Evolutionary conservation across 148 eudicot species (phyloP).

Genomic region (Linanthus parryae): DNA sequence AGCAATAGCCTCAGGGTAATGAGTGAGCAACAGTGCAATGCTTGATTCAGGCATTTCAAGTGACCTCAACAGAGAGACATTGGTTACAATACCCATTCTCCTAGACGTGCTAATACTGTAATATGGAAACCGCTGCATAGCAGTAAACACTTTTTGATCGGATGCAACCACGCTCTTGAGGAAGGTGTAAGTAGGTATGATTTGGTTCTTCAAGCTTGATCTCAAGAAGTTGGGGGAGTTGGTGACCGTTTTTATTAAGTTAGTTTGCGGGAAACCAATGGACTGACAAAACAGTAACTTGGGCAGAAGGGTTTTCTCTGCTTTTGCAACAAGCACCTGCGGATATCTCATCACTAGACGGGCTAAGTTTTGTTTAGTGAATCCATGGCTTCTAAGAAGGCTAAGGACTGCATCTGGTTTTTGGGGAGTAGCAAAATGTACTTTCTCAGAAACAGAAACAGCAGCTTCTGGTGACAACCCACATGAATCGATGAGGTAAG

Average conservation of each 20-base stretch:
- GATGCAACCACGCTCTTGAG: background rate
- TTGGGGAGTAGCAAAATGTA: background rate
- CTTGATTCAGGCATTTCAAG: background rate
- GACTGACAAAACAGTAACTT: background rate
- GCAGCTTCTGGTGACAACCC: constrained; percentile 6
- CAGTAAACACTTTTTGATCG: background rate
- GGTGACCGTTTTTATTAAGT: background rate
- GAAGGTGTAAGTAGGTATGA: background rate
- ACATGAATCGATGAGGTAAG: constrained; percentile 6
- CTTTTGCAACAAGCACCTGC: background rate
- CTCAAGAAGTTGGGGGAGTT: background rate
- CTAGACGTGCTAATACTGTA: background rate
- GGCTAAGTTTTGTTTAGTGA: background rate
- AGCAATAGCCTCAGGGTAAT: background rate
- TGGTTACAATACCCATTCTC: background rate
- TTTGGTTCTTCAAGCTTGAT: background rate
- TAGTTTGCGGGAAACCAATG: background rate
- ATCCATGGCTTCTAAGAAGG: background rate
- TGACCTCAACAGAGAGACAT: background rate
- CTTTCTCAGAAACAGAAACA: background rate
- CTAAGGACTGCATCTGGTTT: background rate
- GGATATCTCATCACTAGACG: background rate
- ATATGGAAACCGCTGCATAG: background rate
- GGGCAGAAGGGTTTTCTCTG: constrained; percentile 4
- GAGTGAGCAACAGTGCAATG: background rate